A percentile compares a stretch with the other conserved stretches of the same genome.
These are phyloP conservation scores for Acanthamoeba rhysodes DNA, from an alignment of 208 protist species.

Conservation along the genomic window DNA sequence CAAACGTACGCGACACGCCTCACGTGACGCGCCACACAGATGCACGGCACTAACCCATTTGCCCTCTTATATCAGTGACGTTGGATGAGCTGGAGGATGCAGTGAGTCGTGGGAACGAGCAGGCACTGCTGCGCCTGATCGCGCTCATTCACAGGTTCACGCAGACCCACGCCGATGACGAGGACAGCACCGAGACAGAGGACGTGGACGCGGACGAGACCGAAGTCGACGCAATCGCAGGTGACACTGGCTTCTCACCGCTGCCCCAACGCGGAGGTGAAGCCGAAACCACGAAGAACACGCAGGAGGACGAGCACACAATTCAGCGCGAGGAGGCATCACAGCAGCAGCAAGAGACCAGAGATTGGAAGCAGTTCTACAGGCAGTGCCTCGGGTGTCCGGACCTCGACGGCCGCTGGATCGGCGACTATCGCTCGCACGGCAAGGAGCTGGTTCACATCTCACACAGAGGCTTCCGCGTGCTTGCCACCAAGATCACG, in stretches of 20 bases:
- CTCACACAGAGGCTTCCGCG: conserved; percentile 9
- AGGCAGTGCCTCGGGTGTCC: background rate
- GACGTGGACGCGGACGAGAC: background rate
- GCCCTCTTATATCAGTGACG: background rate
- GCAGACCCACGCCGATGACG: background rate
- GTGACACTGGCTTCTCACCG: background rate
- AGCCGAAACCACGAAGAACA: background rate
- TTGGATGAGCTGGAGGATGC: conserved; percentile 19
- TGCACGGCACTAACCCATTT: background rate
- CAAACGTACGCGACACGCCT: background rate
- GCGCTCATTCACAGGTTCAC: conserved; percentile 5
- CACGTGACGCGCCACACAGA: background rate
- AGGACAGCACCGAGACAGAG: background rate
- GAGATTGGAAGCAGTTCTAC: conserved; percentile 67
- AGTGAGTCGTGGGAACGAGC: conserved; percentile 1
- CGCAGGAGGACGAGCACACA: background rate
- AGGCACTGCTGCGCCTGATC: conserved; percentile 25
- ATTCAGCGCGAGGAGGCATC: background rate
- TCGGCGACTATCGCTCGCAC: conserved; percentile 50
- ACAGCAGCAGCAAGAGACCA: background rate
- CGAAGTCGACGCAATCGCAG: background rate
- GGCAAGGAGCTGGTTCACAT: conserved; percentile 56
- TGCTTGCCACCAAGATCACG: conserved; percentile 49
- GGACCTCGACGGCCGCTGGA: background rate
- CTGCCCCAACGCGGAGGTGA: background rate